Base-by-base conservation (phyloP, 1,284 basidiomycete genomes). In the Apiotrichum montevideense region DNA sequence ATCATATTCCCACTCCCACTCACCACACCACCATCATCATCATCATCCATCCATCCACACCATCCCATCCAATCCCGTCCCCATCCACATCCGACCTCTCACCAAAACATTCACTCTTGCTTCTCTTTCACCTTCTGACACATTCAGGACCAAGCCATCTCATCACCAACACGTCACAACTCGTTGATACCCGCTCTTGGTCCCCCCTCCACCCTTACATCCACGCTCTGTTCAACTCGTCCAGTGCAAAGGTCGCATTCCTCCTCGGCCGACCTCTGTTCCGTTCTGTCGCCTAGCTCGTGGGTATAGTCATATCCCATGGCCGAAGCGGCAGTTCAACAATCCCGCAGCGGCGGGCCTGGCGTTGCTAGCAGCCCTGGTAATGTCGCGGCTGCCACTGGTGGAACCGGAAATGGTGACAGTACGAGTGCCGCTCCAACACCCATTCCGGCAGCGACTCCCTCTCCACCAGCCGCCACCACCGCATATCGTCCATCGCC, bases 401-500 rank as follows among this genome's bases (percentile, higher is more conserved):
- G 37, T 7, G 37, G 8, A 13, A 7, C 41, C 10, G n/a, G 41
- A 42, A 42, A 32, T 34, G 34, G 35, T 40, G 39, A 29, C 14
- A 41, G 7, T 29, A 41, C 4, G 13, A 52, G 44, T 21, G 15
- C 43, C n/a, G 33, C 51, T 10, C n/a, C 42, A 37, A 37, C 51
- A 7, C 51, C 51, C 14, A 45, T 15, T 10, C 42, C 43, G 14
- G 48, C 40, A 13, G 42, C 46, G 14, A 51, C 59, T 7, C 52
- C 58, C 13, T 46, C 58, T 14, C 51, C 54, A 32, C 29, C 45
- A 5, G 32, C 45, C 33, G 11, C 45, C 8, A 13, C 45, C 9
- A 34, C 53, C 11, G 37, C 46, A 15, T 57, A 51, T 35, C 58
- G 58, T n/a, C 58, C 62, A 6, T 59, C 62, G 4, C 62, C 58